These are phyloP conservation scores for Lycium barbarum DNA, from an alignment of 257 asterid species.

Conservation along the genomic window DNA sequence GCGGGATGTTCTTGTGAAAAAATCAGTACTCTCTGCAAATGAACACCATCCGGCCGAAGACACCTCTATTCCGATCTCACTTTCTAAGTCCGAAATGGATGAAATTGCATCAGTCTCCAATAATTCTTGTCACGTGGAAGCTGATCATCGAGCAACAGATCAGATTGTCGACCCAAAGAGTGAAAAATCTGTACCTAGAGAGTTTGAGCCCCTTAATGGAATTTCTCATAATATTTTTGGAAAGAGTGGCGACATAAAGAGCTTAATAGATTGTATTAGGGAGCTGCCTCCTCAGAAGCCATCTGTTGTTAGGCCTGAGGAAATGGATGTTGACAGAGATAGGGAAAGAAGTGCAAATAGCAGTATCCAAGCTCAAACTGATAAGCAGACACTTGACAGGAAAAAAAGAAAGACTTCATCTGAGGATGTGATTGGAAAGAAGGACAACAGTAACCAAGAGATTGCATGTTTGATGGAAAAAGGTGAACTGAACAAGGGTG, in stretches of 20 bases:
- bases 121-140: conserved; percentile 24
- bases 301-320: conserved; percentile 27
- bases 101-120: conserved; percentile 28
- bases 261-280: conserved; percentile 36
- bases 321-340: conserved; percentile 20
- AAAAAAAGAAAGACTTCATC: conserved; percentile 29
- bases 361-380: conserved; percentile 25
- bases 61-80: background rate
- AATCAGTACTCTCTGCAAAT: background rate
- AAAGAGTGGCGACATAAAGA: conserved; percentile 25
- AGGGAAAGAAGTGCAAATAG: conserved; percentile 24
- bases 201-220: conserved; percentile 32
- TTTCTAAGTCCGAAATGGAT: conserved; percentile 27
- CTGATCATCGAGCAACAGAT: conserved; percentile 32
- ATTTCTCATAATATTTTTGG: conserved; percentile 28
- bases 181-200: background rate
- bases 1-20: conserved; percentile 30
- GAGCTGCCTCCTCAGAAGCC: conserved; percentile 18
- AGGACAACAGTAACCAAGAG: background rate
- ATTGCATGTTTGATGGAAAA: conserved; percentile 34
- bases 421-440: background rate
- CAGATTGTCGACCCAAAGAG: conserved; percentile 35
- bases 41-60: conserved; percentile 29
- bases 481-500: conserved; percentile 35
- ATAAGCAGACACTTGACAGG: conserved; percentile 31